Conservation (phyloP, 495 filamentous ascomycete species). For the Penicillium longicatenatum region DNA sequence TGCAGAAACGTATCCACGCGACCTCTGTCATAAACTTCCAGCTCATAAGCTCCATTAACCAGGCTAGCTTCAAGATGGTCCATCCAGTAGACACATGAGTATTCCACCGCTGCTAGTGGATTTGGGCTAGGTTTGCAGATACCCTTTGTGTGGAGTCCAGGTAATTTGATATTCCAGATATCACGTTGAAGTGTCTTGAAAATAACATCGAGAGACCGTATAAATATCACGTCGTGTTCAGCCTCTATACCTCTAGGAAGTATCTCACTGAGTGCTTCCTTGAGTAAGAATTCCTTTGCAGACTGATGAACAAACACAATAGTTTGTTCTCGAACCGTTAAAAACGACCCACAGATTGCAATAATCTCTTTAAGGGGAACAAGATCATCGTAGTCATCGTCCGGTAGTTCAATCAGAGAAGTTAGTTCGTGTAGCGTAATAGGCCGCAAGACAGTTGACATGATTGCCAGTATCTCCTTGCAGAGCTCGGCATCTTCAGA, state of each 20-base stretch:
- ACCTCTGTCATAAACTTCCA: background rate
- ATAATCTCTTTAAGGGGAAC: background rate
- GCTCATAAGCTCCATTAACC: background rate
- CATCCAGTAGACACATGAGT: slow-evolving; percentile 2
- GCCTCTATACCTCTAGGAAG: background rate
- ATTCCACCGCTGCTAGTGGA: background rate
- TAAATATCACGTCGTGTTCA: background rate
- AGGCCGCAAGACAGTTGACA: background rate
- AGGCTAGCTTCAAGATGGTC: background rate
- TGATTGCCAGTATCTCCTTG: slow-evolving; percentile 3
- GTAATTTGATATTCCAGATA: slow-evolving; percentile 1
- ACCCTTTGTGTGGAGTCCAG: background rate
- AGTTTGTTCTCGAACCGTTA: slow-evolving; percentile 6
- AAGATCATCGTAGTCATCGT: background rate
- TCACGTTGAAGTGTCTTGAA: slow-evolving; percentile 4
- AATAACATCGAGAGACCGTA: background rate
- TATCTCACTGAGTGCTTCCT: background rate
- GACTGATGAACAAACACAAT: slow-evolving; percentile 12
- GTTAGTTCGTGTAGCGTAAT: background rate
- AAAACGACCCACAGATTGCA: slow-evolving; percentile 3
- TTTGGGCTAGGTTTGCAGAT: slow-evolving; percentile 1
- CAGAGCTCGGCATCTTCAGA: slow-evolving; percentile 2
- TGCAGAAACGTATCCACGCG: slow-evolving; percentile 7
- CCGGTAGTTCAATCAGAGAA: background rate
- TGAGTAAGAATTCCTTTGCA: slow-evolving; percentile 7